Percentiles rank a stretch among this genome's conserved stretches.
These are phyloP conservation scores for Exophiala oligosperma DNA, from an alignment of 2,329 filamentous ascomycete genomes.

Conservation along the genomic window DNA sequence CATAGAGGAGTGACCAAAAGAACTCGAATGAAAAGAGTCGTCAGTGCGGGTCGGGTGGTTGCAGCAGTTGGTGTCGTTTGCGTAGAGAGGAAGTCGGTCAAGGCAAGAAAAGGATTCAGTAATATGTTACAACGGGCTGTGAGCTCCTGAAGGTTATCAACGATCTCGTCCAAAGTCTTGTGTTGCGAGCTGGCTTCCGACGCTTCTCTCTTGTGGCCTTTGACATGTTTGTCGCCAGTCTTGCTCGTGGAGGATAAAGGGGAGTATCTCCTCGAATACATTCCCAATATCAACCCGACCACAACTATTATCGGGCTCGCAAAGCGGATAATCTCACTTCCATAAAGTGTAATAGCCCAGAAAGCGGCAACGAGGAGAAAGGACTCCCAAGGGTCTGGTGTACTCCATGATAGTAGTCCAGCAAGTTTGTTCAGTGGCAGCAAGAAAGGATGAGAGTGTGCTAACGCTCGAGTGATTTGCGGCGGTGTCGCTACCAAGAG, in stretches of 20 bases:
- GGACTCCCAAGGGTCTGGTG: conserved; percentile 92
- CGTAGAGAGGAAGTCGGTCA: conserved; percentile 92
- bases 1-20: conserved; percentile 85
- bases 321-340: conserved; percentile 76
- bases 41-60: conserved; percentile 86
- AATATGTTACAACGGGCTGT: conserved; percentile 90
- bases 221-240: conserved; percentile 60
- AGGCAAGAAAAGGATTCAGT: conserved; percentile 79
- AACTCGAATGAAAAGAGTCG: conserved; percentile 84
- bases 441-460: conserved; percentile 93
- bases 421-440: conserved; percentile 82
- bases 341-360: conserved; percentile 85
- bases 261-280: conserved; percentile 89
- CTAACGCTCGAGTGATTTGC: conserved; percentile 87
- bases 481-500: conserved; percentile 90
- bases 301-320: conserved; percentile 84
- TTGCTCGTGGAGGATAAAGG: conserved; percentile 84
- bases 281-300: conserved; percentile 76
- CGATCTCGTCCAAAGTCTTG: conserved; percentile 95
- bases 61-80: conserved; percentile 88
- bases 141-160: conserved; percentile 87
- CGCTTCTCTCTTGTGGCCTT: conserved; percentile 49
- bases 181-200: conserved; percentile 68
- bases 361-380: conserved; percentile 83
- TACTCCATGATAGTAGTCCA: conserved; percentile 90